These are phyloP conservation scores for Chlorociboria aeruginascens DNA, from an alignment of 495 filamentous ascomycete species.

Conservation along the genomic window DNA sequence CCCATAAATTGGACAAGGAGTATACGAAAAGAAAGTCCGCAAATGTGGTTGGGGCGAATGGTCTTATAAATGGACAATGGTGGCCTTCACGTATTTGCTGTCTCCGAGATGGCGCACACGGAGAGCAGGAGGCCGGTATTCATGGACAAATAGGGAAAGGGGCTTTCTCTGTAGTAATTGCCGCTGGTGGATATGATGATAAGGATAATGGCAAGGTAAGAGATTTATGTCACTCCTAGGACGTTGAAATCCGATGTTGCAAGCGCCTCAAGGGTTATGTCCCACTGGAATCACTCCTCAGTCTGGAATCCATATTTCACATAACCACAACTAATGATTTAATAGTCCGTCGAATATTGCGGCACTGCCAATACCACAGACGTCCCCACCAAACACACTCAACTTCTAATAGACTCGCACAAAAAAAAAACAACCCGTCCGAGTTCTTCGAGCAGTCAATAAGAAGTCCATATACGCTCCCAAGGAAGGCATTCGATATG, in stretches of 20 bases:
- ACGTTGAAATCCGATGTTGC: no score
- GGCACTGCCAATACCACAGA: constrained; percentile 30
- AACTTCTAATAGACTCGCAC: constrained; percentile 25
- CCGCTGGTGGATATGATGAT: constrained; percentile 29
- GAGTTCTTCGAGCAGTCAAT: constrained; percentile 34
- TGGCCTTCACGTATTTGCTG: constrained; percentile 41
- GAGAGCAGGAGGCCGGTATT: constrained; percentile 38
- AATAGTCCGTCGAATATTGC: constrained; percentile 33
- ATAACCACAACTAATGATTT: constrained; percentile 1
- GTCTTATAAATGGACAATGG: constrained; percentile 42
- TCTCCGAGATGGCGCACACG: constrained; percentile 45
- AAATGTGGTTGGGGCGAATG: constrained; percentile 31
- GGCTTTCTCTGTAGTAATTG: constrained; percentile 31
- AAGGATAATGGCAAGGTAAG: constrained; percentile 30
- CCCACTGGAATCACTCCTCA: constrained; percentile 6
- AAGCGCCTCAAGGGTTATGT: neutral
- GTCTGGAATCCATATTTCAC: neutral
- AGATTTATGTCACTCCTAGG: no score
- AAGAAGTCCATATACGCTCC: constrained; percentile 31
- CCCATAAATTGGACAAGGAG: constrained; percentile 18
- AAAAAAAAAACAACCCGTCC: constrained; percentile 24
- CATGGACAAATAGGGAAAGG: constrained; percentile 24
- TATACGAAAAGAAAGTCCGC: constrained; percentile 17
- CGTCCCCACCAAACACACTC: constrained; percentile 24
- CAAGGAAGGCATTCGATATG: constrained; percentile 37